phyloP scores from a whole-genome alignment of 345 rosid genomes.

The Durio zibethinus region DNA sequence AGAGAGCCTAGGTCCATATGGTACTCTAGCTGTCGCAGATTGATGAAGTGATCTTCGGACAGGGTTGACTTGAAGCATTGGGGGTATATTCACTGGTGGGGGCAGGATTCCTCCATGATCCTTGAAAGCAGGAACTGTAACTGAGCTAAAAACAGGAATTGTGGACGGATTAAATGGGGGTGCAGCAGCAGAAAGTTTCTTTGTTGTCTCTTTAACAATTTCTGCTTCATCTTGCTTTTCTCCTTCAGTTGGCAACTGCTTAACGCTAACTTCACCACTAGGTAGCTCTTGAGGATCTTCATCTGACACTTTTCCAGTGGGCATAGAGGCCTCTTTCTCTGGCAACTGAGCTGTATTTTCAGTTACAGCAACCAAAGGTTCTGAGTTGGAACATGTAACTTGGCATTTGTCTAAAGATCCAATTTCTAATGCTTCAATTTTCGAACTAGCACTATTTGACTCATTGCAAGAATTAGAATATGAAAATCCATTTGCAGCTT shows the following conservation, averaged over 20 bases:
- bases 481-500: constrained; percentile 27
- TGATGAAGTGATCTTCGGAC: constrained; percentile 87
- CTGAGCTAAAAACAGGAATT: constrained; percentile 72
- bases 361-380: constrained; percentile 24
- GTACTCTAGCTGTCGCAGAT: constrained; percentile 91
- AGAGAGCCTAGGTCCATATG: constrained; percentile 95
- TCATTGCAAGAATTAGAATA: constrained; percentile 27
- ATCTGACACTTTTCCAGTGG: constrained; percentile 29
- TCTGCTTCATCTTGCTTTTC: constrained; percentile 66
- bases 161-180: constrained; percentile 89
- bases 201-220: constrained; percentile 65
- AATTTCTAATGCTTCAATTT: constrained; percentile 24
- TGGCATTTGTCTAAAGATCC: constrained; percentile 24
- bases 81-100: constrained; percentile 82
- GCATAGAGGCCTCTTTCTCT: constrained; percentile 36
- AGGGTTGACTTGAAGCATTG: constrained; percentile 68
- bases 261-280: constrained; percentile 29
- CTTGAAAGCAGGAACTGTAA: constrained; percentile 67
- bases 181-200: constrained; percentile 93
- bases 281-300: constrained; percentile 36
- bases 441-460: constrained; percentile 19
- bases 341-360: constrained; percentile 25
- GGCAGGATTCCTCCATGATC: constrained; percentile 91
- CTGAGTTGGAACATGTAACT: constrained; percentile 29
- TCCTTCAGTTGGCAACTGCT: constrained; percentile 40